These are phyloP conservation scores for Aureobasidium sp. DNA, from an alignment of 2,329 filamentous ascomycete species.

Conservation along the genomic window DNA sequence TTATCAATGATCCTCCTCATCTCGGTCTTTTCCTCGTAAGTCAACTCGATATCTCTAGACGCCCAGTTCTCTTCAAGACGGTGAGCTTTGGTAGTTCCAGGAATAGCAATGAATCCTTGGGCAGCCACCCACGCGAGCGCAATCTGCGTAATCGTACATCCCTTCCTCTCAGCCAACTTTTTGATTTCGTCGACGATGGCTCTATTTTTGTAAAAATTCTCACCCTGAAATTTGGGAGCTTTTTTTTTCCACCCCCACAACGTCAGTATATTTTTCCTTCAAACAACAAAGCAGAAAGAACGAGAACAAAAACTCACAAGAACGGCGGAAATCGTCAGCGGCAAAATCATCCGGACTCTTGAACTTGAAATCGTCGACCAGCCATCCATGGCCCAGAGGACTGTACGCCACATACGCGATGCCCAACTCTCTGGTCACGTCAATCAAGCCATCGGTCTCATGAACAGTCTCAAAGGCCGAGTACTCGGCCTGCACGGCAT, in stretches of 20 bases:
- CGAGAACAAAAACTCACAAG: not conserved
- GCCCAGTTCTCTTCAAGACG: constrained; percentile 23
- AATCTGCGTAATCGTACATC: not conserved
- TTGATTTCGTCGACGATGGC: constrained; percentile 23
- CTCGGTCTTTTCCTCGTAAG: constrained; percentile 34
- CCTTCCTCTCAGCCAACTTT: not conserved
- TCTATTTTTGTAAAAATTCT: constrained; percentile 26
- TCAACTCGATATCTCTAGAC: constrained; percentile 25
- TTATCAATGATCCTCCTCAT: constrained; percentile 35
- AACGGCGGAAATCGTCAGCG: constrained; percentile 24
- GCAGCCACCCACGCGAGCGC: constrained; percentile 24
- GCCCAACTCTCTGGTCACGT: constrained; percentile 41
- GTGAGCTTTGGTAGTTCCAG: constrained; percentile 21
- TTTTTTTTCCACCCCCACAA: too few species aligned
- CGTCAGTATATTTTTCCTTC: not conserved
- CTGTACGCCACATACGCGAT: constrained; percentile 33
- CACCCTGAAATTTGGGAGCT: constrained; percentile 26
- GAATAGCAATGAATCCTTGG: constrained; percentile 24
- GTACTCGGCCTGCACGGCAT: constrained; percentile 48
- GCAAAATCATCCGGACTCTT: constrained; percentile 33
- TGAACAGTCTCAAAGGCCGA: constrained; percentile 42
- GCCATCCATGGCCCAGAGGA: constrained; percentile 36
- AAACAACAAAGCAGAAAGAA: not conserved
- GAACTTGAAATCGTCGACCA: constrained; percentile 35
- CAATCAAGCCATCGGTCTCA: constrained; percentile 36